Evolutionary conservation across 2,329 filamentous ascomycete species (phyloP).

Genomic region (Aureobasidium sp.): DNA sequence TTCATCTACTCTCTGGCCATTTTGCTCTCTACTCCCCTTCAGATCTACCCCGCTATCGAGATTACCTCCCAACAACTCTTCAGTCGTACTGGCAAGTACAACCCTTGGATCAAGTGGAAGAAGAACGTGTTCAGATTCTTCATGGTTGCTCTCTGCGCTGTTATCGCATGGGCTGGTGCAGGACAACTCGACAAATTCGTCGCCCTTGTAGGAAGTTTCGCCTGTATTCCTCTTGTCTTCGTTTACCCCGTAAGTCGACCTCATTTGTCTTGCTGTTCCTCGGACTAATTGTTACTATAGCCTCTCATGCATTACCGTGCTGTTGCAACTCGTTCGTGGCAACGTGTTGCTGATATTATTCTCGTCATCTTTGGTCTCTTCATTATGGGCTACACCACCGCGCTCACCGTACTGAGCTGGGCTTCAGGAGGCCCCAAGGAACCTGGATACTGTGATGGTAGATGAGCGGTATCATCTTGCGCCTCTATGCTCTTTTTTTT

Average conservation of each 20-base stretch:
- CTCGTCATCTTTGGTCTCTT: constrained; percentile 86
- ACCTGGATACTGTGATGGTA: constrained; percentile 69
- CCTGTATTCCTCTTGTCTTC: constrained; percentile 96
- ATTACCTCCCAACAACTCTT: constrained; percentile 97
- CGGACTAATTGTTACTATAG: constrained; percentile 49
- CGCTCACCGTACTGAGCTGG: constrained; percentile 90
- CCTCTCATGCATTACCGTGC: constrained; percentile 90
- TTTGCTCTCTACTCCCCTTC: constrained; percentile 91
- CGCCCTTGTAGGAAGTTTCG: constrained; percentile 95
- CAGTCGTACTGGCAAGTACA: constrained; percentile 95
- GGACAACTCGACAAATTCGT: constrained; percentile 98
- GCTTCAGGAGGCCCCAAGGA: constrained; percentile 54
- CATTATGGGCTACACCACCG: constrained; percentile 94
- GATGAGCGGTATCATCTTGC: neutral
- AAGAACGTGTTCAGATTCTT: constrained; percentile 98
- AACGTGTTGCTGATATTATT: constrained; percentile 75
- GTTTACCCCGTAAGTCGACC: constrained; percentile 90
- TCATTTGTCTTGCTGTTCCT: neutral
- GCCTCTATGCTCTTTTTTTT: neutral
- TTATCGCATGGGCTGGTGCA: constrained; percentile 92
- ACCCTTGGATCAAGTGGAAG: constrained; percentile 99
- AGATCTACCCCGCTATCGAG: constrained; percentile 97
- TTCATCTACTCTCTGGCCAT: constrained; percentile 99
- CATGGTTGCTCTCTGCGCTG: constrained; percentile 85
- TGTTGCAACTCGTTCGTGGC: constrained; percentile 74